phyloP scores from a whole-genome alignment of 202 grass and related monocot species.

The Setaria italica region DNA sequence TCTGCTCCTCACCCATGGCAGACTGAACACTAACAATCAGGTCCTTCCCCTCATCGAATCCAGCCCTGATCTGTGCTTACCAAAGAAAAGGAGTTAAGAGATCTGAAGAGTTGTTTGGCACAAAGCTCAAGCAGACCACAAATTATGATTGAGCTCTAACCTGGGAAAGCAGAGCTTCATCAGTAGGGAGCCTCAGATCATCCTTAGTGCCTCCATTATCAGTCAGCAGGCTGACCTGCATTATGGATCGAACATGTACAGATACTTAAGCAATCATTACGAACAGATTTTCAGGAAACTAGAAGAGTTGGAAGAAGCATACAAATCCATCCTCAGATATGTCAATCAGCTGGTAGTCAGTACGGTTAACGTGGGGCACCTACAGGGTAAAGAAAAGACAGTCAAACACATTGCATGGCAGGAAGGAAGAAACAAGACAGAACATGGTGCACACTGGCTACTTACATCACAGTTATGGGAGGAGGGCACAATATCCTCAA shows the following conservation, averaged over 20 bases:
- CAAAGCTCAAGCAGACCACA: background rate
- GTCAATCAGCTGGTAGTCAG: slow-evolving; percentile 94
- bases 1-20: slow-evolving; percentile 89
- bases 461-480: slow-evolving; percentile 93
- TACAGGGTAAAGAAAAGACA: slow-evolving; percentile 33
- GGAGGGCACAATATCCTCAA: slow-evolving; percentile 93
- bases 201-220: slow-evolving; percentile 86
- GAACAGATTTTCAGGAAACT: background rate
- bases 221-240: slow-evolving; percentile 82
- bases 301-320: slow-evolving; percentile 33
- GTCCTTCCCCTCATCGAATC: slow-evolving; percentile 71
- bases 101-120: background rate
- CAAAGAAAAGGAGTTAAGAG: background rate
- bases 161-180: slow-evolving; percentile 66
- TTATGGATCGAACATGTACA: background rate
- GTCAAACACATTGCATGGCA: slow-evolving; percentile 4
- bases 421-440: slow-evolving; percentile 8
- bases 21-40: slow-evolving; percentile 77
- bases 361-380: slow-evolving; percentile 80
- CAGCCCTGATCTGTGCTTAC: slow-evolving; percentile 57
- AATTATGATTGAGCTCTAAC: slow-evolving; percentile 28
- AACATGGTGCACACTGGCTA: slow-evolving; percentile 16
- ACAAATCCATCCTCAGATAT: slow-evolving; percentile 97
- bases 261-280: background rate
- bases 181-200: slow-evolving; percentile 83